Percentiles rank a stretch among this genome's conserved stretches.
Conservation (phyloP, 2,329 filamentous ascomycete genomes). For the Aspergillus terreus region DNA sequence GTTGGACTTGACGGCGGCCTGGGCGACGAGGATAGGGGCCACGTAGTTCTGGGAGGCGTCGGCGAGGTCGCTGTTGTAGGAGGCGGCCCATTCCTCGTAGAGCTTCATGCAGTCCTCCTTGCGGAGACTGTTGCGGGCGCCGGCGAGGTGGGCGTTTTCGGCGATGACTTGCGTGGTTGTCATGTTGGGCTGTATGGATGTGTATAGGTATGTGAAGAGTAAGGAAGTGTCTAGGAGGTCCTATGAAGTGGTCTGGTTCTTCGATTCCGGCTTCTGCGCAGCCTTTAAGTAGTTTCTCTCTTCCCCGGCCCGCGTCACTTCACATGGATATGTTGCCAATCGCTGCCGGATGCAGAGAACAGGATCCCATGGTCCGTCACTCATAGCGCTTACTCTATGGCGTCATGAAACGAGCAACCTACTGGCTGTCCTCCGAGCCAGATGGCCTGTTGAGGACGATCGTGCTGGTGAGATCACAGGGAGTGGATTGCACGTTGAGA, state of each 20-base stretch:
- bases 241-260: background rate
- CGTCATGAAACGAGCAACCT: background rate
- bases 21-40: slow-evolving; percentile 38
- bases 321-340: background rate
- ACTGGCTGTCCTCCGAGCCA: background rate
- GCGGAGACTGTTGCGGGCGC: slow-evolving; percentile 34
- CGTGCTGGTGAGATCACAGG: background rate
- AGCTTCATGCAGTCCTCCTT: slow-evolving; percentile 37
- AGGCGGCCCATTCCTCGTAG: slow-evolving; percentile 47
- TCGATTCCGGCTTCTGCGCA: background rate
- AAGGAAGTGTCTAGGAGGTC: background rate
- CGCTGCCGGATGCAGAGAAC: background rate
- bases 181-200: background rate
- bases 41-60: slow-evolving; percentile 38
- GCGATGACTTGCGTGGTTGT: slow-evolving; percentile 11
- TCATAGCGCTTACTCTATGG: background rate
- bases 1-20: slow-evolving; percentile 25
- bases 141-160: slow-evolving; percentile 24
- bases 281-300: background rate
- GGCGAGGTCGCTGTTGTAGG: slow-evolving; percentile 42
- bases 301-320: background rate
- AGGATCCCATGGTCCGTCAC: background rate
- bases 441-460: background rate
- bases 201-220: background rate
- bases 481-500: background rate